Base-by-base conservation (phyloP, 495 filamentous ascomycete genomes). In the Aspergillus diversus region DNA sequence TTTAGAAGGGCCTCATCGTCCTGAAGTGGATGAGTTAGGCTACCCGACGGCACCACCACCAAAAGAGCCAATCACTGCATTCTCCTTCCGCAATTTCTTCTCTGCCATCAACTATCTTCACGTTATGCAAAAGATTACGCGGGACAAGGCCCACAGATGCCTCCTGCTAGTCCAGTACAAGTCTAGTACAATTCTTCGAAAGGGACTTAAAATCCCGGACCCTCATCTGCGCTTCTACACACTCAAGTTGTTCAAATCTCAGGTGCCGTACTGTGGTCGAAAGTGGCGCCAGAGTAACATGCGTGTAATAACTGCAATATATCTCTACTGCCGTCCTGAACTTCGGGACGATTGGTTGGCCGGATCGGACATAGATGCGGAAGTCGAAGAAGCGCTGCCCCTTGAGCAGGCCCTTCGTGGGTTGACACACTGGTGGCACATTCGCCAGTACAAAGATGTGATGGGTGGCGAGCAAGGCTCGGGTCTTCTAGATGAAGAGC, bases 281-380 rank as follows among this genome's bases (percentile, higher is more conserved):
- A 99, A 99, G 77, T 99, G 95, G 95, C 87, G 95, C 16, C 95
- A 99, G 80, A 87, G 87, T 58, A 97, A 99, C 73, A 99, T 99
- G 95, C 89, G 93, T 55, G 93, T 98, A 66, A 99, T 99, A 72
- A 99, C 95, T 0, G 93, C 92, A 17, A 90, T 98, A 3, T 99
- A 97, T 68, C 79, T 99, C 34, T 91, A 97, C 76, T 96, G 93
- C 72, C 83, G 91, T 3, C 94, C 94, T 0, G 93, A 97, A 72
- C 83, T 99, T 21, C 83, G 96, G 3, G 95, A 99, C 66, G 96
- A 97, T 70, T 99, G 96, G 96, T 80, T 99, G 0, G 89, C 90
- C 0, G 96, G 95, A 8, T 88, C 88, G 21, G 92, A 97, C 66
- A 88, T 97, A 5, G 95, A 99, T 66, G 89, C 87, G 1, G 93